Evolutionary conservation across 305 asterid species (phyloP).

Genomic region (Petunia hybrid): DNA sequence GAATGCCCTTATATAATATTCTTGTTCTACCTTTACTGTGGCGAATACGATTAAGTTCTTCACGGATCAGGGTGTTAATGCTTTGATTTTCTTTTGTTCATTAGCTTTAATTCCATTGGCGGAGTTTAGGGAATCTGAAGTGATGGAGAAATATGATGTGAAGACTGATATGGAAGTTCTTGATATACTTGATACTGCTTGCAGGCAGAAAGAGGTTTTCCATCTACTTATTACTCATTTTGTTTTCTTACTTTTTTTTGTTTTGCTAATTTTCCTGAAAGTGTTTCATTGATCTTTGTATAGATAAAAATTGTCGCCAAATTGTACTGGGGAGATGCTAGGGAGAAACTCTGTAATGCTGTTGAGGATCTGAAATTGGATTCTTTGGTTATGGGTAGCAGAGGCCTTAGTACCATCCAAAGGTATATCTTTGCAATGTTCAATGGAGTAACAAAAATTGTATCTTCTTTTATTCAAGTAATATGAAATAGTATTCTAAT

Average conservation of each 20-base stretch:
- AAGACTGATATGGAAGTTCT: constrained; percentile 72
- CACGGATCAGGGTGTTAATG: background rate
- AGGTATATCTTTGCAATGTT: constrained; percentile 45
- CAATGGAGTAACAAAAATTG: background rate
- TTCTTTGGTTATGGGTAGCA: constrained; percentile 80
- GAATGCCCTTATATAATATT: no score
- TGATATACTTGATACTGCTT: constrained; percentile 81
- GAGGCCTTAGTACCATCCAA: constrained; percentile 72
- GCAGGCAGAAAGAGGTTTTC: constrained; percentile 77
- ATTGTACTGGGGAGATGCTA: constrained; percentile 82
- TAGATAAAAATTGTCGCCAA: constrained; percentile 67
- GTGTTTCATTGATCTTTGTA: background rate
- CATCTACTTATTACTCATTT: background rate
- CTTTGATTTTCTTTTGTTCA: constrained; percentile 3
- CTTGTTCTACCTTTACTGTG: background rate
- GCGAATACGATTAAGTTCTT: background rate
- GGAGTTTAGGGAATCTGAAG: constrained; percentile 83
- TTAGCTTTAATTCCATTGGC: constrained; percentile 74
- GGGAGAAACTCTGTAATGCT: constrained; percentile 72
- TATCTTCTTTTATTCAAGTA: background rate
- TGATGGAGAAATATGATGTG: constrained; percentile 71
- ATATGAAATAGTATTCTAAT: background rate
- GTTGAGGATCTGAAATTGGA: constrained; percentile 69
- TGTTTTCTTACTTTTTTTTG: background rate
- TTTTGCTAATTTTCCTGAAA: background rate